Conservation (phyloP, 768 basidiomycete genomes). For the Lactarius trivialis region DNA sequence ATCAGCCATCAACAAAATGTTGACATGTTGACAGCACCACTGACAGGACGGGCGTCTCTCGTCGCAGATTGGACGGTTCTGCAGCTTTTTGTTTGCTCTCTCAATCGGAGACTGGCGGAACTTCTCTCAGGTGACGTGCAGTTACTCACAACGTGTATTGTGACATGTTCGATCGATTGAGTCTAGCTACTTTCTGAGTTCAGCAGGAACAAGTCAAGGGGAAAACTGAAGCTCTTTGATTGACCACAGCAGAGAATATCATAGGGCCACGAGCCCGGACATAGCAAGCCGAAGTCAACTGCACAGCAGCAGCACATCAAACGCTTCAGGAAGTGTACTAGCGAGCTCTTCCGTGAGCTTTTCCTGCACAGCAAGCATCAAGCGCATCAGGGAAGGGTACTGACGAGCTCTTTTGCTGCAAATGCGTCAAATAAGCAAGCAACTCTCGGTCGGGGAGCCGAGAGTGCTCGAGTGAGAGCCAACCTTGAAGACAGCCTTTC, state of each 20-base stretch:
- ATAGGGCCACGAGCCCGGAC: background rate
- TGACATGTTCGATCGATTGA: background rate
- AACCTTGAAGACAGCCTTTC: slow-evolving; percentile 56
- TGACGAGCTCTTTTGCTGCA: slow-evolving; percentile 56
- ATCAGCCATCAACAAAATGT: background rate
- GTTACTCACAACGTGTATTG: background rate
- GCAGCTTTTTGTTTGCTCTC: background rate
- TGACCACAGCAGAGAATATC: background rate
- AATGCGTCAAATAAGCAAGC: slow-evolving; percentile 53
- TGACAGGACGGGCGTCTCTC: background rate
- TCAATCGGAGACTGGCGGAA: background rate
- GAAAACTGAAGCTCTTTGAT: background rate
- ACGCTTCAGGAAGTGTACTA: slow-evolving; percentile 25
- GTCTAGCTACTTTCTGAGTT: background rate
- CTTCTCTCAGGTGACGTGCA: too few species aligned
- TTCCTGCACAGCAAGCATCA: background rate
- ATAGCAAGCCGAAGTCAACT: background rate
- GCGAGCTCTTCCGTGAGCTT: slow-evolving; percentile 45
- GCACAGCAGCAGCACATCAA: background rate
- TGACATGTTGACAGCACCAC: background rate
- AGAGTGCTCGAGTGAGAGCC: slow-evolving; percentile 39
- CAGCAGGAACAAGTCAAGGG: background rate
- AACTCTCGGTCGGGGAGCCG: slow-evolving; percentile 67
- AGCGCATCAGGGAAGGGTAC: slow-evolving; percentile 27
- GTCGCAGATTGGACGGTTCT: background rate